phyloP scores from a whole-genome alignment of 2,329 filamentous ascomycete species.

The Alternaria longipes region DNA sequence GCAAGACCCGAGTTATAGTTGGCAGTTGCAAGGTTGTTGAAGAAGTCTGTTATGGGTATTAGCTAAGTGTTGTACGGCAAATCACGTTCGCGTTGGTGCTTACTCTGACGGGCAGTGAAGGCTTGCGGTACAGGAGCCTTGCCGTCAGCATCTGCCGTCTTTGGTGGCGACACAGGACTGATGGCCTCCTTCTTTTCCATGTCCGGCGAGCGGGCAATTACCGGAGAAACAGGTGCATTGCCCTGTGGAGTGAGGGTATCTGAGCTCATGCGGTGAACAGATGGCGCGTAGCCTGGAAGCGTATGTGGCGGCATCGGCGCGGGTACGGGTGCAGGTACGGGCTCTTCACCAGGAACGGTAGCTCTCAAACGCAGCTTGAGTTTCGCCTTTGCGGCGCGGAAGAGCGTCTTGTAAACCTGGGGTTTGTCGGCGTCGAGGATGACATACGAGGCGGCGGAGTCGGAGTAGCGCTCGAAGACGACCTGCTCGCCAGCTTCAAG shows the following conservation, averaged over 20 bases:
- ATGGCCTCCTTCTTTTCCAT: conserved; percentile 25
- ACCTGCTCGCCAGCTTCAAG: conserved; percentile 70
- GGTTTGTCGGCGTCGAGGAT: conserved; percentile 79
- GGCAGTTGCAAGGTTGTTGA: conserved; percentile 41
- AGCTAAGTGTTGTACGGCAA: conserved; percentile 12
- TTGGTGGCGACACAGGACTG: conserved; percentile 37
- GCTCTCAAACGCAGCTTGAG: conserved; percentile 92
- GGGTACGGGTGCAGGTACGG: conserved; percentile 24
- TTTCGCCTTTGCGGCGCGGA: conserved; percentile 96
- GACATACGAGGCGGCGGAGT: conserved; percentile 85
- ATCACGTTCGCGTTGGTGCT: conserved; percentile 17
- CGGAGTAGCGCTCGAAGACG: conserved; percentile 91
- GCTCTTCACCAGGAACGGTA: conserved; percentile 65
- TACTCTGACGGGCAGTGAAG: conserved; percentile 50
- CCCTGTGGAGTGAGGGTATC: conserved; percentile 36
- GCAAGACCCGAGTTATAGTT: conserved; percentile 43
- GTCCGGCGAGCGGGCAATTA: conserved; percentile 42
- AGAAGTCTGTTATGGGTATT: conserved; percentile 36
- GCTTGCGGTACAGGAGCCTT: conserved; percentile 55
- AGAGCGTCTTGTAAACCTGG: conserved; percentile 94
- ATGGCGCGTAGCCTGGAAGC: conserved; percentile 23
- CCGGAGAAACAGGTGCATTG: conserved; percentile 34
- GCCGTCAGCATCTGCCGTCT: conserved; percentile 31
- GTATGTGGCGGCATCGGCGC: conserved; percentile 24
- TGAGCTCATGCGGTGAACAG: conserved; percentile 40